Conservation (phyloP, 2,329 filamentous ascomycete genomes). For the Colletotrichum sublineola region DNA sequence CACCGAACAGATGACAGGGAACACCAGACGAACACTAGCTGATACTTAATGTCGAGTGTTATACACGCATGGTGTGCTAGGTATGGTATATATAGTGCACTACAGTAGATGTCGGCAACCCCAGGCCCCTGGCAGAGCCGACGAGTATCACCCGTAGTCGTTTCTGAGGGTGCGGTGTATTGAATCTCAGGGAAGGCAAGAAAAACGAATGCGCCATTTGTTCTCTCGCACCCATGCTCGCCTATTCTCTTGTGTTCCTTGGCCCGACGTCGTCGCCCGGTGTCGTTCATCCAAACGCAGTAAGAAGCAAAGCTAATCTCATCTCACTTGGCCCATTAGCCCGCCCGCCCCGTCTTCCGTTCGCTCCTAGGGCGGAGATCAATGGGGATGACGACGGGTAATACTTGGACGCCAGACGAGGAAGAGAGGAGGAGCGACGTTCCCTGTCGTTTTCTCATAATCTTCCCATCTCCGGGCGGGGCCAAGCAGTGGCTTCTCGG, state of each 20-base stretch:
- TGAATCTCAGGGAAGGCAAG: neutral
- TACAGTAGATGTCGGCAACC: neutral
- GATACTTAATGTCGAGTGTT: neutral
- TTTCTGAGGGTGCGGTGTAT: neutral
- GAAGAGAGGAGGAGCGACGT: neutral
- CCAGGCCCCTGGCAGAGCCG: neutral
- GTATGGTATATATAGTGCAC: neutral
- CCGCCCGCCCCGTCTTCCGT: constrained; percentile 7
- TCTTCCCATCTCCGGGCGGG: neutral
- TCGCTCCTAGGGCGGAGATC: constrained; percentile 9
- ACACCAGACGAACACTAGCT: constrained; percentile 15
- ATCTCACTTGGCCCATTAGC: neutral
- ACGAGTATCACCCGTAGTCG: neutral
- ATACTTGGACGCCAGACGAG: neutral
- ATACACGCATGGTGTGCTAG: neutral
- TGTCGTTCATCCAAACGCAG: neutral
- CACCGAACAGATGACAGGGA: constrained; percentile 9
- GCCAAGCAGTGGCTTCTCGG: neutral
- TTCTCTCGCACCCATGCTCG: constrained; percentile 4
- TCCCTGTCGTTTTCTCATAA: constrained; percentile 1
- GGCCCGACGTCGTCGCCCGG: neutral
- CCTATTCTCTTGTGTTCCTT: neutral
- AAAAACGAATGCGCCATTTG: constrained; percentile 9
- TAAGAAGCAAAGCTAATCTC: constrained; percentile 10
- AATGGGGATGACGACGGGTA: constrained; percentile 6